phyloP scores from a whole-genome alignment of 1,139 yeast genomes.

The Eremothecium coryli region DNA sequence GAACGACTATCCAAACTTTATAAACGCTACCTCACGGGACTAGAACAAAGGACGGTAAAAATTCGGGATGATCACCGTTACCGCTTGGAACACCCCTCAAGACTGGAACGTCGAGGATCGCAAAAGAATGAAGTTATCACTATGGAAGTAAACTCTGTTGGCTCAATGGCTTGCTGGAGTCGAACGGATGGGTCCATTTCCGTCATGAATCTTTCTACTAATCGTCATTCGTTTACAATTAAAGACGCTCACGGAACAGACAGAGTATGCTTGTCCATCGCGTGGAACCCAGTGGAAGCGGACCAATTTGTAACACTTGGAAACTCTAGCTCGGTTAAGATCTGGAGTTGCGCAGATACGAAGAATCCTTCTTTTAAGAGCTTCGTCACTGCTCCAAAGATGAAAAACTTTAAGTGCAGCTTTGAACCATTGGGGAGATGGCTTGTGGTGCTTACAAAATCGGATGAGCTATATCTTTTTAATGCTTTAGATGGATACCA shows the following conservation, averaged over 20 bases:
- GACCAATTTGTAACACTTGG: constrained; percentile 52
- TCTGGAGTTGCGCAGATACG: constrained; percentile 48
- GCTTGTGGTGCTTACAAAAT: constrained; percentile 41
- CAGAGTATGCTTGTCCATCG: constrained; percentile 40
- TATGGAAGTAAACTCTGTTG: constrained; percentile 23
- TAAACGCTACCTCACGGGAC: background rate
- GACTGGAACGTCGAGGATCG: constrained; percentile 15
- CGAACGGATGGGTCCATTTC: constrained; percentile 28
- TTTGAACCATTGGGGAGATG: constrained; percentile 41
- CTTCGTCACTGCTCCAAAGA: constrained; percentile 28
- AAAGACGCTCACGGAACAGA: constrained; percentile 40
- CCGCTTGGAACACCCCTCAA: constrained; percentile 16
- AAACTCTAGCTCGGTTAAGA: constrained; percentile 41
- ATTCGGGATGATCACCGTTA: constrained; percentile 18
- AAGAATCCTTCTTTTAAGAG: constrained; percentile 30
- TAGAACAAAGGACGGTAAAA: constrained; percentile 1
- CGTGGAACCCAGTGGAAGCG: constrained; percentile 55
- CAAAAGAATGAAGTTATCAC: constrained; percentile 19
- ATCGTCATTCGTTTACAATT: constrained; percentile 36
- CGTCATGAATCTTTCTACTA: constrained; percentile 30
- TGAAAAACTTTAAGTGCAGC: constrained; percentile 37
- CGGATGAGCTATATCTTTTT: constrained; percentile 22
- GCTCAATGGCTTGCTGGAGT: constrained; percentile 22
- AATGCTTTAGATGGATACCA: constrained; percentile 18
- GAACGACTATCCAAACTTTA: constrained; percentile 1